Evolutionary conservation across 768 basidiomycete genomes (phyloP).

Genomic region (Lactifluus rugatus): DNA sequence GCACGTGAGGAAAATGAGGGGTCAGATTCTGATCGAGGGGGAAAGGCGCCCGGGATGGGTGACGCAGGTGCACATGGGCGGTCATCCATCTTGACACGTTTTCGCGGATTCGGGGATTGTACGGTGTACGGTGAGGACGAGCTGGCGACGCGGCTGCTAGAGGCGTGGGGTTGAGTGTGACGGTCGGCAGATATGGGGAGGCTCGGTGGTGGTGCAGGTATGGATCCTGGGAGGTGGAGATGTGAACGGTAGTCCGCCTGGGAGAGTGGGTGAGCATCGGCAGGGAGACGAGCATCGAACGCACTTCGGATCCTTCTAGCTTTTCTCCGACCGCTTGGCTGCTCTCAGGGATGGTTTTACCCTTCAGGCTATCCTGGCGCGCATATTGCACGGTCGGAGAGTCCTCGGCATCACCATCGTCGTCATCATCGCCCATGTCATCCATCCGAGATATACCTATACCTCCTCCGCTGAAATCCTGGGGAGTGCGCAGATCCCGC

Average conservation of each 20-base stretch:
- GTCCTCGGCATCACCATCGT: conserved; percentile 17
- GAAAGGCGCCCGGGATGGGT: conserved; percentile 2
- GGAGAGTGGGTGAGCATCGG: not conserved
- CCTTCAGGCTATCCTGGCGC: conserved; percentile 17
- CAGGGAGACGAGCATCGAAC: conserved; percentile 14
- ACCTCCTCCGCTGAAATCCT: conserved; percentile 35
- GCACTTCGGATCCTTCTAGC: conserved; percentile 19
- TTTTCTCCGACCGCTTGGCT: conserved; percentile 8
- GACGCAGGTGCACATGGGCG: not conserved
- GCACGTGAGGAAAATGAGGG: not conserved
- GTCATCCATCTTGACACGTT: conserved; percentile 10
- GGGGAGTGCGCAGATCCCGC: conserved; percentile 38
- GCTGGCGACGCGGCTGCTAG: conserved; percentile 15
- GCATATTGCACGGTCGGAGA: conserved; percentile 5
- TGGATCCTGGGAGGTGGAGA: conserved; percentile 8
- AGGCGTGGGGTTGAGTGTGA: conserved; percentile 17
- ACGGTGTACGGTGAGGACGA: conserved; percentile 2
- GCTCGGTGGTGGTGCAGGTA: conserved; percentile 9
- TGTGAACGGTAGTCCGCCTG: conserved; percentile 22
- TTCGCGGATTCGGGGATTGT: conserved; percentile 13
- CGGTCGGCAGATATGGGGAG: conserved; percentile 27
- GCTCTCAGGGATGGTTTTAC: conserved; percentile 16
- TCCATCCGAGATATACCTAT: conserved; percentile 27
- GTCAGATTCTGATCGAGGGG: conserved; percentile 2
- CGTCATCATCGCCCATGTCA: conserved; percentile 30